Percentiles rank a stretch among this genome's conserved stretches.
Conservation (phyloP, 148 eudicot species). For the Cornus controversa region DNA sequence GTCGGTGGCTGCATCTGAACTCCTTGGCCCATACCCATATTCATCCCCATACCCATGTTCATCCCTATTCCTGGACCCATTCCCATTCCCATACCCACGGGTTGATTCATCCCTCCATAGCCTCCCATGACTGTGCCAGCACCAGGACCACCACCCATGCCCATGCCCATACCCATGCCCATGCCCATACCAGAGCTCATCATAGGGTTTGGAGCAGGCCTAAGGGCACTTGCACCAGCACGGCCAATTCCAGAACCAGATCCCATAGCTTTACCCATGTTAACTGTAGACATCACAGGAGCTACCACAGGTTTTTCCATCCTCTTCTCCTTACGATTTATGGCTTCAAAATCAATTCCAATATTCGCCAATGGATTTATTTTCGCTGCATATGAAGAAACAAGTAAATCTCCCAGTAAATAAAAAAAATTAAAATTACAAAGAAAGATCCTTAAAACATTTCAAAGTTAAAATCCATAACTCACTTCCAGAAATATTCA, state of each 20-base stretch:
- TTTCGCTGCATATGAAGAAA: constrained; percentile 66
- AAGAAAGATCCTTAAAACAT: constrained; percentile 13
- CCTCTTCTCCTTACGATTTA: constrained; percentile 92
- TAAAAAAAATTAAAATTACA: not conserved
- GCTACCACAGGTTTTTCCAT: constrained; percentile 76
- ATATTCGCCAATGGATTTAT: constrained; percentile 79
- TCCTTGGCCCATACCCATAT: constrained; percentile 56
- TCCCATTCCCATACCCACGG: constrained; percentile 26
- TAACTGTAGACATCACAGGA: constrained; percentile 52
- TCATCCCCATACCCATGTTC: constrained; percentile 34
- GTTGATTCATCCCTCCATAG: constrained; percentile 18
- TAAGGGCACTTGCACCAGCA: constrained; percentile 62
- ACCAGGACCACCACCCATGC: constrained; percentile 22
- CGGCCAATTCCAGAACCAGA: constrained; percentile 95
- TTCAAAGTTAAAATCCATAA: constrained; percentile 21
- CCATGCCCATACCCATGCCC: constrained; percentile 31
- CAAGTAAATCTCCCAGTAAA: not conserved
- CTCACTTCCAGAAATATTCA: constrained; percentile 95
- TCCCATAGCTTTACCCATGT: constrained; percentile 99
- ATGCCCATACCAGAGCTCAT: constrained; percentile 50
- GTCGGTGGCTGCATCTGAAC: constrained; percentile 56
- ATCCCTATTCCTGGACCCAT: constrained; percentile 20
- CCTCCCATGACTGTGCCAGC: constrained; percentile 35
- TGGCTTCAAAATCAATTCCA: constrained; percentile 90
- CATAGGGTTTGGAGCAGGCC: constrained; percentile 61